Base-by-base conservation (phyloP, 2,329 filamentous ascomycete species). In the Neoascochyta sp. region DNA sequence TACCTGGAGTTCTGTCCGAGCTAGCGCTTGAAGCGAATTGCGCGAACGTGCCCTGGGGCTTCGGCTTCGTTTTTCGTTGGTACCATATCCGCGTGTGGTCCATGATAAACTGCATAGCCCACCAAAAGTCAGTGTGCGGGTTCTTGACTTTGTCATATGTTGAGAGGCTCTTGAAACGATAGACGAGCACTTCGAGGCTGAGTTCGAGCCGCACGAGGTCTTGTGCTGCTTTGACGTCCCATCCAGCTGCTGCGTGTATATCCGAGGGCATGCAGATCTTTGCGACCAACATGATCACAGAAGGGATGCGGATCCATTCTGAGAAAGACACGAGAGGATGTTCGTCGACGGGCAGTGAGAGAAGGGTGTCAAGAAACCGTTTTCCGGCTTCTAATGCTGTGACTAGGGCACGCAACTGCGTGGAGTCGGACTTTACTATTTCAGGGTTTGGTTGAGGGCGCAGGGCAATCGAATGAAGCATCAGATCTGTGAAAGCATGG, bases 341-440 rank as follows among this genome's bases (percentile, higher is more conserved):
- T 4, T 57, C 45, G 0, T 47, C 86, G n/a, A 83, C 87, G 4
- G 78, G 74, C 13, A 88, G 73, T 14, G 73, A 75, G 4, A 90
- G 71, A 16, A 92, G 76, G 39, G 79, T 68, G 58, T 86, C 79
- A 19, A 90, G 77, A 3, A 79, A 75, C 22, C 79, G 71, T 36
- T 70, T 69, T 3, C 82, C 79, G 51, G 90, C 86, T 58, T 82
- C 83, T 1, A 62, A 41, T 5, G 50, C 34, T 2, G 50, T 45
- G 13, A 53, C 39, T 3, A 60, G 19, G 3, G 50, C 38, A 22
- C 52, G 53, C 3, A 62, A 19, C 3, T 54, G 50, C 9, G 28
- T 38, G 3, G 41, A 29, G 26, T 44, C 39, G 9, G 21, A 27
- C 3, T 17, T 16, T n/a, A n/a, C n/a, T n/a, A n/a, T n/a, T n/a